These are phyloP conservation scores for Cylindrodendrum hubeiense DNA, from an alignment of 2,329 filamentous ascomycete species.

Conservation along the genomic window DNA sequence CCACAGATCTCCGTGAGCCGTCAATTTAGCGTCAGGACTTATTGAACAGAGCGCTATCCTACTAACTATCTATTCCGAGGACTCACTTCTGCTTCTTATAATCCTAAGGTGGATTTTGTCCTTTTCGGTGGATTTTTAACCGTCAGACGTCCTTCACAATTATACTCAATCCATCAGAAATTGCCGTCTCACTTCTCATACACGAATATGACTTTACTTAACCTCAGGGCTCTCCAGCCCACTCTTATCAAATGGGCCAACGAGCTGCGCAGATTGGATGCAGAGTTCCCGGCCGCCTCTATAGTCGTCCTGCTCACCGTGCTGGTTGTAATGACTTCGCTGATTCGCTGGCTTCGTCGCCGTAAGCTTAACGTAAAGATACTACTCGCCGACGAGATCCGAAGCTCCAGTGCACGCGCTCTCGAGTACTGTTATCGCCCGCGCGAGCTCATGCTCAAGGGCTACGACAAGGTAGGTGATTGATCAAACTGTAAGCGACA, in stretches of 20 bases:
- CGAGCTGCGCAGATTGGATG: background rate
- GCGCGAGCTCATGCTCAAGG: background rate
- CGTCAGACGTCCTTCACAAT: background rate
- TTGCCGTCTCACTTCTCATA: background rate
- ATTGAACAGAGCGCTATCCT: too few relatives aligned
- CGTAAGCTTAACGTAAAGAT: constrained; percentile 1
- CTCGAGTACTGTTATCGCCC: constrained; percentile 10
- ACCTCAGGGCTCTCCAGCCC: background rate
- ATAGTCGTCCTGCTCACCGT: background rate
- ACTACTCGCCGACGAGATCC: background rate
- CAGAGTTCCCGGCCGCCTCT: background rate
- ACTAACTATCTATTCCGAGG: too few relatives aligned
- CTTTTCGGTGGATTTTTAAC: too few relatives aligned
- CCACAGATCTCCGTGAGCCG: too few relatives aligned
- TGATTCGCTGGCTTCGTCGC: background rate
- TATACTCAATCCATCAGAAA: background rate
- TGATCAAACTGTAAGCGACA: background rate
- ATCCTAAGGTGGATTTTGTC: too few relatives aligned
- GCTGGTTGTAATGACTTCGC: background rate
- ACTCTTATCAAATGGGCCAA: background rate
- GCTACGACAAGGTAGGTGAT: background rate
- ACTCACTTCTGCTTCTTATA: too few relatives aligned
- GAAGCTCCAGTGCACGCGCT: background rate
- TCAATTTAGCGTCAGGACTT: too few relatives aligned
- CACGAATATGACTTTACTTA: background rate